Conservation (phyloP, 2,329 filamentous ascomycete species). For the Apiospora rasikravindrae region DNA sequence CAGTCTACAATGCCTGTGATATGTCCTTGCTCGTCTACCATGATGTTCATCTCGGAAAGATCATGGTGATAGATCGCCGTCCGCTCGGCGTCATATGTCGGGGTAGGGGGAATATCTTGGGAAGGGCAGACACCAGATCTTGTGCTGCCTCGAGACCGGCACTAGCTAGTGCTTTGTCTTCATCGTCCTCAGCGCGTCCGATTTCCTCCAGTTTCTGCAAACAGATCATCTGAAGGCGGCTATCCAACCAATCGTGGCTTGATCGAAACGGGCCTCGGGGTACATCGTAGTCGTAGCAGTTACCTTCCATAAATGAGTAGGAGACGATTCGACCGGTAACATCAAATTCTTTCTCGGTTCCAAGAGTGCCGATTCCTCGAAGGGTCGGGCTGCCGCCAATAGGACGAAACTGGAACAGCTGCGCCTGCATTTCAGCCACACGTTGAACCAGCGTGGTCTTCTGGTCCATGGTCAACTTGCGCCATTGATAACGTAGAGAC, state of each 20-base stretch:
- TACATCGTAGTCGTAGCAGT: conserved; percentile 38
- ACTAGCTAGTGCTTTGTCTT: neutral
- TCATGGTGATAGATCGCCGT: conserved; percentile 45
- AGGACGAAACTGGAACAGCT: conserved; percentile 33
- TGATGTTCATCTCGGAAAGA: conserved; percentile 44
- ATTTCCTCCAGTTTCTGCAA: conserved; percentile 33
- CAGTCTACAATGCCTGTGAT: conserved; percentile 48
- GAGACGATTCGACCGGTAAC: conserved; percentile 39
- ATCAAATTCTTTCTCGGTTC: conserved; percentile 24
- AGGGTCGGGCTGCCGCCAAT: conserved; percentile 17
- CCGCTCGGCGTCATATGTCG: conserved; percentile 28
- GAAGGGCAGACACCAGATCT: neutral
- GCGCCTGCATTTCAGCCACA: conserved; percentile 38
- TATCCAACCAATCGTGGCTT: conserved; percentile 44
- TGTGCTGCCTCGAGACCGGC: neutral
- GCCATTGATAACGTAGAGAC: conserved; percentile 30
- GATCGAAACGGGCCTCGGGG: conserved; percentile 44
- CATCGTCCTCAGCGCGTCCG: neutral
- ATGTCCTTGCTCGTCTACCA: conserved; percentile 42
- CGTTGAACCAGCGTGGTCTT: conserved; percentile 40
- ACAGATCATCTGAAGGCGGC: conserved; percentile 38
- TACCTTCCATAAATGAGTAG: conserved; percentile 40
- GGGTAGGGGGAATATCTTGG: conserved; percentile 15
- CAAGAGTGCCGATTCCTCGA: conserved; percentile 27
- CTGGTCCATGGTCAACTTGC: conserved; percentile 37